phyloP scores from a whole-genome alignment of 1,284 basidiomycete species.

The Cutaneotrichosporon daszewskae region DNA sequence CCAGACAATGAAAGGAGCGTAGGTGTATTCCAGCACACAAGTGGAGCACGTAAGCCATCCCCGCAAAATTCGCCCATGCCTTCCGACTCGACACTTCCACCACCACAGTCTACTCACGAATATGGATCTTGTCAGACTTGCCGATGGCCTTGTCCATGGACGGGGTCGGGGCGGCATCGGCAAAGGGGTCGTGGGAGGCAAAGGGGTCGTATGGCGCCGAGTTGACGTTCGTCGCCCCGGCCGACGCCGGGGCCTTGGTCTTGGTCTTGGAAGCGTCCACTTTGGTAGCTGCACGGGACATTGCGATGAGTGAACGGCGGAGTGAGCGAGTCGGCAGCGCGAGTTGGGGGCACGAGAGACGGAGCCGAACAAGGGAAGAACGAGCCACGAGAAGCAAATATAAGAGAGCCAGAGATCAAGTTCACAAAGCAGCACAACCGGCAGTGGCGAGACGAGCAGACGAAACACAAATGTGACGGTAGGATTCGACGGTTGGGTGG shows the following conservation, averaged over 20 bases:
- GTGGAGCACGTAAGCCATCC: too few relatives aligned
- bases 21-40: too few relatives aligned
- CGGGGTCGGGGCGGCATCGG: slow-evolving; percentile 38
- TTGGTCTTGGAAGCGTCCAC: slow-evolving; percentile 48
- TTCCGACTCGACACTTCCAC: too few relatives aligned
- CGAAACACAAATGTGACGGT: neutral
- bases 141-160: slow-evolving; percentile 68
- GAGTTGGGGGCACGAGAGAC: too few relatives aligned
- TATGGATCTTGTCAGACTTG: slow-evolving; percentile 77
- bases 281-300: slow-evolving; percentile 31
- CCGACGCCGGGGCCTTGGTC: slow-evolving; percentile 29
- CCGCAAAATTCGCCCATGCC: too few relatives aligned
- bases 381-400: too few relatives aligned
- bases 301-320: slow-evolving; percentile 2
- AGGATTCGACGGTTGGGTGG: neutral
- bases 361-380: too few relatives aligned
- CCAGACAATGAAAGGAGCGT: too few relatives aligned
- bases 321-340: slow-evolving; percentile 10
- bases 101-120: slow-evolving; percentile 53
- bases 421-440: too few relatives aligned
- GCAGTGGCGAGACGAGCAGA: too few relatives aligned
- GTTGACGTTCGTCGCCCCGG: slow-evolving; percentile 56
- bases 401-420: too few relatives aligned
- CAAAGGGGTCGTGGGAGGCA: slow-evolving; percentile 68
- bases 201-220: slow-evolving; percentile 65